These are phyloP conservation scores for Manihot esculenta DNA, from an alignment of 441 rosid species.

Conservation along the genomic window DNA sequence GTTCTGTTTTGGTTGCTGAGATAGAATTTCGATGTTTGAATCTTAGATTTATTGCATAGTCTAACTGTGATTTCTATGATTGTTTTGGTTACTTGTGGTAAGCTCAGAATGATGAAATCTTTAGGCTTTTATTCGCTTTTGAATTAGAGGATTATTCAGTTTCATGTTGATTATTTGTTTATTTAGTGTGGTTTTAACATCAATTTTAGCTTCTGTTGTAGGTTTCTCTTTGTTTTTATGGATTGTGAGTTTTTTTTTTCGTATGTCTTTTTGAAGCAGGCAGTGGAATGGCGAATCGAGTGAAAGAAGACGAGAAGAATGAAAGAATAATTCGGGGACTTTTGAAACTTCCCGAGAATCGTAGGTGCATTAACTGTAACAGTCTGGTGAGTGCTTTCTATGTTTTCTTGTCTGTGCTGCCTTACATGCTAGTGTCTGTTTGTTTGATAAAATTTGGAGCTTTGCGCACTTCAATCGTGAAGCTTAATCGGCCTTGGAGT, in stretches of 20 bases:
- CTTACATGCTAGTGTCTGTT: not conserved
- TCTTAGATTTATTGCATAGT: not conserved
- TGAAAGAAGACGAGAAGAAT: conserved; percentile 90
- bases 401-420: conserved; percentile 4
- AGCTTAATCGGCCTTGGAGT: conserved; percentile 5
- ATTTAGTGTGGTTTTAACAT: not conserved
- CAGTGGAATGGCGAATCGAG: conserved; percentile 63
- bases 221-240: not conserved
- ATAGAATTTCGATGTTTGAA: not conserved
- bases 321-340: conserved; percentile 83
- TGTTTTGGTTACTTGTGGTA: not conserved
- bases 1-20: conserved; percentile 15
- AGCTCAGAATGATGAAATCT: too few species aligned
- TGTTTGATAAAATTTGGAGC: not conserved
- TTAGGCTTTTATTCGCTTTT: not conserved
- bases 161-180: not conserved
- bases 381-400: conserved; percentile 58
- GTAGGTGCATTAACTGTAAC: conserved; percentile 88
- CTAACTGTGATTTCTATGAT: not conserved
- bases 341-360: conserved; percentile 81
- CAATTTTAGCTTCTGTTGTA: not conserved
- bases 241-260: not conserved
- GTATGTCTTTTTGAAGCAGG: conserved; percentile 10
- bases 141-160: not conserved
- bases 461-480: not conserved